Conservation (phyloP, 768 basidiomycete species). For the Hericium coralloides region DNA sequence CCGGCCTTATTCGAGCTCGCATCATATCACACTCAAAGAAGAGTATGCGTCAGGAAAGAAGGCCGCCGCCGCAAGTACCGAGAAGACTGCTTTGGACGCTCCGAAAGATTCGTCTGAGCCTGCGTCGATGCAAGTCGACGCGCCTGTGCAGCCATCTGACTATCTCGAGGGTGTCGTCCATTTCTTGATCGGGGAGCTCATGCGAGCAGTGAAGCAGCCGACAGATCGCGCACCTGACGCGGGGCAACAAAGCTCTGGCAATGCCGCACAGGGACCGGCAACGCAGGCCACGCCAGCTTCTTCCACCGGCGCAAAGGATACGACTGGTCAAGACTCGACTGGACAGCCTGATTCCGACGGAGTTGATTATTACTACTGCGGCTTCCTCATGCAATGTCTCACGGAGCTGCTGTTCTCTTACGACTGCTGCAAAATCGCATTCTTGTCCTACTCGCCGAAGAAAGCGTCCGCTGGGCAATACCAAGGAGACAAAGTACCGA, state of each 20-base stretch:
- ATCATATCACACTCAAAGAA: constrained; percentile 21
- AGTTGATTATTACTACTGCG: constrained; percentile 43
- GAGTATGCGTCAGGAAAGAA: neutral
- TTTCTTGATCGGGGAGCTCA: constrained; percentile 64
- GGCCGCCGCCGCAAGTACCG: neutral
- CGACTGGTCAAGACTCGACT: constrained; percentile 2
- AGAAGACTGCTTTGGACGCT: neutral
- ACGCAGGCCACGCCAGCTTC: neutral
- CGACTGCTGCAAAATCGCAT: constrained; percentile 80
- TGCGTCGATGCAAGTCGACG: constrained; percentile 13
- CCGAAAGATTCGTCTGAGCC: neutral
- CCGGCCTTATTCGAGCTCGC: constrained; percentile 38
- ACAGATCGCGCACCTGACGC: neutral
- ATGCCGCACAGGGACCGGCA: neutral
- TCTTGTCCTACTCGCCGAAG: constrained; percentile 71
- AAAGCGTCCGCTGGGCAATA: constrained; percentile 45
- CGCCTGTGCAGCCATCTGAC: constrained; percentile 26
- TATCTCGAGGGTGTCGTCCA: constrained; percentile 55
- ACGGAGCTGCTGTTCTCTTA: constrained; percentile 93
- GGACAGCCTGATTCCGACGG: neutral
- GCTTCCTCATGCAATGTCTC: constrained; percentile 85
- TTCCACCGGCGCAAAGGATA: neutral
- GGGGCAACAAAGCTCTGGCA: neutral
- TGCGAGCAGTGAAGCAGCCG: constrained; percentile 39
- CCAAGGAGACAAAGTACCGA: constrained; percentile 63